Base-by-base conservation (phyloP, 352 stramenopile species). In the Plasmopara viticola region DNA sequence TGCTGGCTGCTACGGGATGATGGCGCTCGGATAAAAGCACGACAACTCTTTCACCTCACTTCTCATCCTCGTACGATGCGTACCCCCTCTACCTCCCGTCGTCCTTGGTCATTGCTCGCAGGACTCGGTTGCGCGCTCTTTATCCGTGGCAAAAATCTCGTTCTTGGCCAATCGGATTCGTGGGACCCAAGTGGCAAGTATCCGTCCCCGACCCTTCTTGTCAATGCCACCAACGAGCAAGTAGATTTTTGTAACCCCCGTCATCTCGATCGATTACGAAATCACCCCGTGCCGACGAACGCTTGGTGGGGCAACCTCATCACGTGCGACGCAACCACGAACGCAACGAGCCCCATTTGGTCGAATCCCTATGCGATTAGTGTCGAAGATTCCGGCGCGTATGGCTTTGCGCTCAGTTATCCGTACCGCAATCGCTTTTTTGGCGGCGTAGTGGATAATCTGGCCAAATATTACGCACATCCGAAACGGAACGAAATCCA, bases 251-350 rank as follows among this genome's bases (percentile, higher is more conserved):
- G 77, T 46, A 56, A 59, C 9, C 77, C 80, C 1, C 75, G 80
- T 17, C 84, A 90, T 43, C 55, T 90, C 17, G 64, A 84, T 42
- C 55, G 70, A 6, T 49, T 69, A 9, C 54, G 49, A 14, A 70
- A 60, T 13, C 54, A 64, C 17, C 64, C 78, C 1, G 85, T 92
- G 39, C 81, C 81, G 18, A 92, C 81, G 31, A 92, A 92, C 33
- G 62, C 60, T 1, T 92, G 81, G 81, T 92, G 81, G 81, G 78
- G 71, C n/a, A 92, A 92, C 53, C 68, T 92, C 53, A 58, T 92
- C 39, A 82, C 73, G 25, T 86, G 76, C 34, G 72, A 85, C 41
- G 29, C 56, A 9, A 62, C 34, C 15, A 70, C 70, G 13, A 81
- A 88, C 56, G 56, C 60, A 29, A 82, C 73, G 28, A 35, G 53